phyloP scores from a whole-genome alignment of 2,329 filamentous ascomycete genomes.

The Xenosphaeropsis pyriputrescens region DNA sequence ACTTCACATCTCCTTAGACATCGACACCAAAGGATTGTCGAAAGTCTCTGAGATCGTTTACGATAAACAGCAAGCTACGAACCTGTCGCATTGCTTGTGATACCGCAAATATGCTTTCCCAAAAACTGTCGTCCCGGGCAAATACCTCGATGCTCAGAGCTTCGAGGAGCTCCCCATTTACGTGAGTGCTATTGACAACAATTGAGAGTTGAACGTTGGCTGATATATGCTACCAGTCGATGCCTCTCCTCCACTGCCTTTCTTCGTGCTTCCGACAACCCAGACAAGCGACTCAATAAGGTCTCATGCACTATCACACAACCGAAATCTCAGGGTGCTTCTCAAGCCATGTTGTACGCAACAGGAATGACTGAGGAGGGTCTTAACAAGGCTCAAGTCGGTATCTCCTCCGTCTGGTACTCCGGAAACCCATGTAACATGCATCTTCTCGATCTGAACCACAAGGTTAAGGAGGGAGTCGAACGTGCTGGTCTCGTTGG shows the following conservation, averaged over 20 bases:
- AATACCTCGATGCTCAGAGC: slow-evolving; percentile 13
- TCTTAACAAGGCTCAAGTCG: slow-evolving; percentile 93
- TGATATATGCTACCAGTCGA: slow-evolving; percentile 8
- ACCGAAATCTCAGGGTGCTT: slow-evolving; percentile 94
- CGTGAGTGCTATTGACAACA: slow-evolving; percentile 9
- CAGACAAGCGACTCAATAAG: slow-evolving; percentile 52
- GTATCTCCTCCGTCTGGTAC: slow-evolving; percentile 97
- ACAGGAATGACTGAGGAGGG: slow-evolving; percentile 77
- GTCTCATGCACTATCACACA: slow-evolving; percentile 79
- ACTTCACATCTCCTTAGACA: too few species aligned
- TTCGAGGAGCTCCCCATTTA: slow-evolving; percentile 11
- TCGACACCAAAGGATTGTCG: too few species aligned
- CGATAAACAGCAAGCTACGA: too few species aligned
- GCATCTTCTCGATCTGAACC: slow-evolving; percentile 73
- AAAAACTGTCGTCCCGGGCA: slow-evolving; percentile 15
- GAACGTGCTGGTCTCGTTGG: slow-evolving; percentile 68
- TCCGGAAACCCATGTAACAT: slow-evolving; percentile 98
- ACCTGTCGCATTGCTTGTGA: too few species aligned
- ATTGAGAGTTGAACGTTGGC: slow-evolving; percentile 2
- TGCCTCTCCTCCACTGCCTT: slow-evolving; percentile 14
- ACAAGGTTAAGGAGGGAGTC: slow-evolving; percentile 43
- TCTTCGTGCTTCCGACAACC: slow-evolving; percentile 9
- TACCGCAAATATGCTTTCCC: slow-evolving; percentile 9
- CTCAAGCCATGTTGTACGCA: slow-evolving; percentile 97
- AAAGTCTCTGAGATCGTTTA: too few species aligned